Conservation (phyloP, 169 alveolate species). For the Ichthyophthirius multifiliis region DNA sequence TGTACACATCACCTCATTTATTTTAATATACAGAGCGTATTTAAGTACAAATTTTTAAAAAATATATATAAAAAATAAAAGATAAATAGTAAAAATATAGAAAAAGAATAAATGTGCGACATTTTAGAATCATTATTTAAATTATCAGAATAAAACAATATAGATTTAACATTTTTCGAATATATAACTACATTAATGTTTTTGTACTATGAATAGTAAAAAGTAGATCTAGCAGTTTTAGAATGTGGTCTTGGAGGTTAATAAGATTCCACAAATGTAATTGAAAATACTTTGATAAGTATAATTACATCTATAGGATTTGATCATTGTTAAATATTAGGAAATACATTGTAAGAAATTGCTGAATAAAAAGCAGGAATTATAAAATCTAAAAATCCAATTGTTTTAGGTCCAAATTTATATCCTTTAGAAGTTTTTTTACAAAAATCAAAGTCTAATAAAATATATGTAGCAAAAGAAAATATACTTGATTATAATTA, state of each 20-base stretch:
- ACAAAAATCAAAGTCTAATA: slow-evolving; percentile 35
- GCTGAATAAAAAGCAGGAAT: slow-evolving; percentile 91
- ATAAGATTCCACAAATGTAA: slow-evolving; percentile 87
- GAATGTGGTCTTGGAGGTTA: slow-evolving; percentile 94
- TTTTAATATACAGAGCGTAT: slow-evolving; percentile 85
- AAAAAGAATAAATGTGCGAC: slow-evolving; percentile 21
- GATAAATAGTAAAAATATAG: slow-evolving; percentile 28
- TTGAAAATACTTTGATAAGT: slow-evolving; percentile 70
- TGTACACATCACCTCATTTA: slow-evolving; percentile 91
- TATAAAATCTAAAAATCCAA: slow-evolving; percentile 71
- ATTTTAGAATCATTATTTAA: slow-evolving; percentile 31
- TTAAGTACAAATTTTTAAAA: slow-evolving; percentile 52
- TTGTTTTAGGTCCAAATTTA: slow-evolving; percentile 87
- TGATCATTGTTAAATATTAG: slow-evolving; percentile 89
- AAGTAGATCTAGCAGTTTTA: slow-evolving; percentile 86
- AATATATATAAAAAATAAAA: slow-evolving; percentile 28
- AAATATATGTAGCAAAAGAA: slow-evolving; percentile 19
- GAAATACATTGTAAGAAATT: slow-evolving; percentile 79
- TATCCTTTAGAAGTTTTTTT: slow-evolving; percentile 50
- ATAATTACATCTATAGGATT: slow-evolving; percentile 90
- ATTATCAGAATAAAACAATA: slow-evolving; percentile 30
- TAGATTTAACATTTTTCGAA: slow-evolving; percentile 75
- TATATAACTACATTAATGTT: slow-evolving; percentile 51
- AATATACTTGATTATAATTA: slow-evolving; percentile 50
- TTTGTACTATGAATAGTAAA: slow-evolving; percentile 55